A percentile compares a stretch with the other conserved stretches of the same genome.
These are phyloP conservation scores for Termitomyces sp. DNA, from an alignment of 768 basidiomycete genomes.

Conservation along the genomic window DNA sequence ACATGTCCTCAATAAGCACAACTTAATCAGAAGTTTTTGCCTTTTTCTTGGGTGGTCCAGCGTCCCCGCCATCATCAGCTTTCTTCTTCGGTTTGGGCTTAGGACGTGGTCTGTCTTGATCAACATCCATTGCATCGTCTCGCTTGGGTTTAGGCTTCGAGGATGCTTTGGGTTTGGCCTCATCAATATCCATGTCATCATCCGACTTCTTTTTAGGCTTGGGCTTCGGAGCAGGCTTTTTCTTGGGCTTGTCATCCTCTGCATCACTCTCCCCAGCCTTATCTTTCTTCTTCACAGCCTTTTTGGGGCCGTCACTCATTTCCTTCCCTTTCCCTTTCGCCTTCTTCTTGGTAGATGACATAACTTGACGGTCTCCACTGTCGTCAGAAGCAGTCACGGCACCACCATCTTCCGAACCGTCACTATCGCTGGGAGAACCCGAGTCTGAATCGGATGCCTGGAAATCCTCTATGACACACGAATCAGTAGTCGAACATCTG, in stretches of 20 bases:
- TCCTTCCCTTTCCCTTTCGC: constrained; percentile 38
- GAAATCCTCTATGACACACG: constrained; percentile 70
- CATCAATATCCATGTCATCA: constrained; percentile 41
- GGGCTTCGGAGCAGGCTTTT: constrained; percentile 39
- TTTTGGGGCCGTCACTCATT: constrained; percentile 29
- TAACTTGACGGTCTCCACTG: constrained; percentile 68
- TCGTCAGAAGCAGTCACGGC: constrained; percentile 82
- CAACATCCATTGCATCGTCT: constrained; percentile 44
- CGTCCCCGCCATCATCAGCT: constrained; percentile 28
- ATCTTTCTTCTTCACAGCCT: constrained; percentile 31
- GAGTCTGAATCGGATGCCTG: constrained; percentile 75
- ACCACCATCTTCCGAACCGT: constrained; percentile 62
- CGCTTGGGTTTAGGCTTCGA: constrained; percentile 32
- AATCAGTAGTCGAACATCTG: constrained; percentile 1
- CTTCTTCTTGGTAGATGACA: constrained; percentile 36
- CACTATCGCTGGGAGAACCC: constrained; percentile 81
- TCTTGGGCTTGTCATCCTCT: constrained; percentile 41
- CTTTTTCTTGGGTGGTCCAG: constrained; percentile 73
- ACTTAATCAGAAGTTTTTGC: constrained; percentile 46
- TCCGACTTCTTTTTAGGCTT: constrained; percentile 40
- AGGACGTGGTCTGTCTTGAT: constrained; percentile 30
- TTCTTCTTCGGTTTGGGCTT: constrained; percentile 40
- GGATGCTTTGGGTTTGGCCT: constrained; percentile 24
- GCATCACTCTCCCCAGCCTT: constrained; percentile 41
- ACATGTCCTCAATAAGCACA: not conserved